Evolutionary conservation across 805 yeast genomes (phyloP).

Genomic region (Lachancea lanzarotensis): DNA sequence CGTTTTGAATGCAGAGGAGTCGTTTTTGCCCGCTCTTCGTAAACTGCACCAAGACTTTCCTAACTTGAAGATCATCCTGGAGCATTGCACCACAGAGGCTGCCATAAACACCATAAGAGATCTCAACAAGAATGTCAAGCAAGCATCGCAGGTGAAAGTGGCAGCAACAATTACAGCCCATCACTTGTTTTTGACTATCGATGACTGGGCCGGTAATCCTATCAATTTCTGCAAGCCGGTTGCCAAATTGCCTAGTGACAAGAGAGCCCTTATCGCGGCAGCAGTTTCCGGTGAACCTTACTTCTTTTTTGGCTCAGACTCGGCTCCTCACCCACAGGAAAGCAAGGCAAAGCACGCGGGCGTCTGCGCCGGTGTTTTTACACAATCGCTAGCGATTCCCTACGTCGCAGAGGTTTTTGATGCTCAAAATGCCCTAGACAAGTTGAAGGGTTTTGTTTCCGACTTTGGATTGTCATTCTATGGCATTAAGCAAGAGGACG

Average conservation of each 20-base stretch:
- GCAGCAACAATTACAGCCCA: constrained; percentile 96
- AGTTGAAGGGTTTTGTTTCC: constrained; percentile 67
- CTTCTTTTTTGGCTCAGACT: constrained; percentile 95
- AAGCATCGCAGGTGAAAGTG: constrained; percentile 45
- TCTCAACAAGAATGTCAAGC: constrained; percentile 45
- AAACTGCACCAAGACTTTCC: constrained; percentile 82
- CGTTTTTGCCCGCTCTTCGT: constrained; percentile 80
- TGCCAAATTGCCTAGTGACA: constrained; percentile 85
- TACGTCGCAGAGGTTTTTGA: constrained; percentile 88
- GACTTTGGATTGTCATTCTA: constrained; percentile 71
- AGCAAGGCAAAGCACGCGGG: constrained; percentile 71
- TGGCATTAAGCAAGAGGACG: constrained; percentile 41
- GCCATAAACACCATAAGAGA: constrained; percentile 73
- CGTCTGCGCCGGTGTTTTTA: constrained; percentile 97
- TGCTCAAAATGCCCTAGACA: constrained; percentile 51
- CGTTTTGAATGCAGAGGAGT: constrained; percentile 89
- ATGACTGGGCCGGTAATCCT: constrained; percentile 95
- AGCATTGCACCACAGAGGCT: constrained; percentile 89
- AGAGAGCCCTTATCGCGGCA: constrained; percentile 72
- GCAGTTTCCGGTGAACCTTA: constrained; percentile 88
- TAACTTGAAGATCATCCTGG: constrained; percentile 74
- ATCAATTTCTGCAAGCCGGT: constrained; percentile 96
- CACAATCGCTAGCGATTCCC: constrained; percentile 75
- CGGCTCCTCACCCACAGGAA: constrained; percentile 91
- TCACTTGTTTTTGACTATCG: constrained; percentile 81